Percentiles rank a stretch among this genome's conserved stretches.
These are phyloP conservation scores for Xylariaceae sp. DNA, from an alignment of 2,329 filamentous ascomycete genomes.

Conservation along the genomic window DNA sequence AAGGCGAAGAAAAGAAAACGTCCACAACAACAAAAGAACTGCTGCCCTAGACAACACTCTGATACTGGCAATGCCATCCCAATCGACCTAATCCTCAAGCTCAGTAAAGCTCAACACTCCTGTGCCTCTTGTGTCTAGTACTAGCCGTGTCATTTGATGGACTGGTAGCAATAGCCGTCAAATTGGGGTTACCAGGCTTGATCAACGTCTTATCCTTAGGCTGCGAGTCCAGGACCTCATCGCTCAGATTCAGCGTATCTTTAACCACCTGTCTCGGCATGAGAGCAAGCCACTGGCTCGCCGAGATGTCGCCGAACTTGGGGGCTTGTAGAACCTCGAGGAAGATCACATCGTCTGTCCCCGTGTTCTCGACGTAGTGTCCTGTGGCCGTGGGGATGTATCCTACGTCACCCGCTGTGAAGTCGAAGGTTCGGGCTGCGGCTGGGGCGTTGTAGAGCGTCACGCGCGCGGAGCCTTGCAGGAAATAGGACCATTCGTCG, in stretches of 20 bases:
- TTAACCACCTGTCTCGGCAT: slow-evolving; percentile 57
- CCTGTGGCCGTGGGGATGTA: slow-evolving; percentile 54
- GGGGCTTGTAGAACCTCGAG: slow-evolving; percentile 57
- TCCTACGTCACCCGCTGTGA: slow-evolving; percentile 57
- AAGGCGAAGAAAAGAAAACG: too few species aligned
- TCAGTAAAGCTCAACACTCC: too few species aligned
- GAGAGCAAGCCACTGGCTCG: slow-evolving; percentile 57
- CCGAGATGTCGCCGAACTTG: slow-evolving; percentile 52
- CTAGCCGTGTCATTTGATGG: neutral
- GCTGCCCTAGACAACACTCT: too few species aligned
- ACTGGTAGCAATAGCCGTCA: slow-evolving; percentile 29
- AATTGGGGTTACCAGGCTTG: slow-evolving; percentile 39
- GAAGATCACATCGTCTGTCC: slow-evolving; percentile 55
- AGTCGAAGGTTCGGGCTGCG: slow-evolving; percentile 55
- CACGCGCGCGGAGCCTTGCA: slow-evolving; percentile 53
- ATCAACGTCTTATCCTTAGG: slow-evolving; percentile 43
- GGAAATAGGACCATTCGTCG: slow-evolving; percentile 62
- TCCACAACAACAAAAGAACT: too few species aligned
- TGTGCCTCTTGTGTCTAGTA: too few species aligned
- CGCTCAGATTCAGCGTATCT: slow-evolving; percentile 49
- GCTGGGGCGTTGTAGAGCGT: slow-evolving; percentile 54
- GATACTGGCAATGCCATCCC: too few species aligned
- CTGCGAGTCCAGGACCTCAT: slow-evolving; percentile 35
- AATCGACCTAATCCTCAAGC: too few species aligned
- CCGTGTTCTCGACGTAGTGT: slow-evolving; percentile 63